Evolutionary conservation across 2,329 filamentous ascomycete species (phyloP), one percentile per base, ranked within the genome.

Genomic region (Berkeleyomyces rouxiae): DNA sequence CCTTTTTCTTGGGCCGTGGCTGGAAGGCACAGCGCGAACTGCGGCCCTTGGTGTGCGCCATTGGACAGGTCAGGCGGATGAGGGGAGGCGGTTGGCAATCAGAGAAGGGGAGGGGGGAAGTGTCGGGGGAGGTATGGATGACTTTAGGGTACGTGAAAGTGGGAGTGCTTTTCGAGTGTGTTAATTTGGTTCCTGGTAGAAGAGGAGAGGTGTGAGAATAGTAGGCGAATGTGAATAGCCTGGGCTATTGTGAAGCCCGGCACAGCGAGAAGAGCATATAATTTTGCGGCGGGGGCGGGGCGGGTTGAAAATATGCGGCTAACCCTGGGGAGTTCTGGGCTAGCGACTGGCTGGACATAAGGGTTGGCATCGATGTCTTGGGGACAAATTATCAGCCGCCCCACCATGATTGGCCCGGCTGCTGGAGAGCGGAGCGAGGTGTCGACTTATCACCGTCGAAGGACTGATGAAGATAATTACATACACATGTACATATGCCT

Each of bases 1-100:
- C 44, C 33, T 64, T 64, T 49, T 64, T 64, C 40, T 64, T 64
- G 55, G 55, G 63, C 37, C 60, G 60, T n/a, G 60, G 63, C 49
- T 64, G 63, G 60, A 59, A 64, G 57, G 63, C 63, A 40, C 63
- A 62, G 57, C 63, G 63, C n/a, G 63, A 64, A 58, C 63, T 64
- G 42, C 63, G 60, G 46, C 31, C 42, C 60, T 64, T 64, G 44
- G 49, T 33, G 57, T 64, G 63, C 6, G 60, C 63, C 63, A 64
- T 64, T 42, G 13, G 36, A 36, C 4, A 55, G 36, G 51, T 7
- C 11, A 39, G 5, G 7, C 11, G 31, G 11, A 11, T 5, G 33
- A 36, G 23, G 46, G 10, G 3, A 23, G n/a, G 7, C n/a, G n/a
- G 46, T 9, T 49, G n/a, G 46, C 13, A 3, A 3, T 23, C 16